Conservation (phyloP, 176 grass and related monocot species). For the Eragrostis curvula region DNA sequence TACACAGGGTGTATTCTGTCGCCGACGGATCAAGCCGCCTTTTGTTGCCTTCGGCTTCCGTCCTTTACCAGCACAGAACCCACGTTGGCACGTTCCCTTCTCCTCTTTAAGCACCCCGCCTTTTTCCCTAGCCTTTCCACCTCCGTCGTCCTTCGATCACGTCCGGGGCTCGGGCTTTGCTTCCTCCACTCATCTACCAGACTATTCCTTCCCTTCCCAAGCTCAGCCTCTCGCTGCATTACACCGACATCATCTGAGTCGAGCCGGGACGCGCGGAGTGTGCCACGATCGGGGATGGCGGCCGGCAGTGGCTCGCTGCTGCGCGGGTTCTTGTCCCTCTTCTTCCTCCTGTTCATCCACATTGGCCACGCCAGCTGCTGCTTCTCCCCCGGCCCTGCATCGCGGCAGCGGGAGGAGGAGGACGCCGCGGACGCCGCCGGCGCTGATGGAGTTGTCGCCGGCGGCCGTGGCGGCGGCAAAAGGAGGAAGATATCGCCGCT, state of each 20-base stretch:
- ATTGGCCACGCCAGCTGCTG: slow-evolving; percentile 61
- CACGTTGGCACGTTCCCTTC: slow-evolving; percentile 39
- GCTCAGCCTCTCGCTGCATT: neutral
- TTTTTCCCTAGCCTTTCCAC: slow-evolving; percentile 42
- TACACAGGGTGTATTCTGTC: neutral
- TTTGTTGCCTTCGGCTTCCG: slow-evolving; percentile 35
- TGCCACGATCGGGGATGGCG: slow-evolving; percentile 30
- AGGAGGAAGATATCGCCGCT: slow-evolving; percentile 79
- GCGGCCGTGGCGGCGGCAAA: slow-evolving; percentile 42
- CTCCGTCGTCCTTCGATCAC: slow-evolving; percentile 20
- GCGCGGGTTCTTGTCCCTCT: slow-evolving; percentile 61
- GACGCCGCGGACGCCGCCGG: neutral
- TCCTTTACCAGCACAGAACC: slow-evolving; percentile 30
- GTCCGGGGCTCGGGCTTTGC: slow-evolving; percentile 28
- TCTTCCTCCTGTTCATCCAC: slow-evolving; percentile 68
- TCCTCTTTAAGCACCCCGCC: slow-evolving; percentile 25
- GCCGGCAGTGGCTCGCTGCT: slow-evolving; percentile 25
- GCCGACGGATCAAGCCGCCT: slow-evolving; percentile 35
- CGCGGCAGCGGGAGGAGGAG: slow-evolving; percentile 35
- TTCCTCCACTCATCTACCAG: slow-evolving; percentile 9
- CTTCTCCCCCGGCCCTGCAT: slow-evolving; percentile 36
- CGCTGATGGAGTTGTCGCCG: neutral
- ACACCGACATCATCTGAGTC: slow-evolving; percentile 30
- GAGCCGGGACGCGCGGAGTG: neutral
- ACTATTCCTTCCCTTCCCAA: slow-evolving; percentile 33